These are phyloP conservation scores for Kodamaea sp. DNA, from an alignment of 1,139 yeast species.

Conservation along the genomic window DNA sequence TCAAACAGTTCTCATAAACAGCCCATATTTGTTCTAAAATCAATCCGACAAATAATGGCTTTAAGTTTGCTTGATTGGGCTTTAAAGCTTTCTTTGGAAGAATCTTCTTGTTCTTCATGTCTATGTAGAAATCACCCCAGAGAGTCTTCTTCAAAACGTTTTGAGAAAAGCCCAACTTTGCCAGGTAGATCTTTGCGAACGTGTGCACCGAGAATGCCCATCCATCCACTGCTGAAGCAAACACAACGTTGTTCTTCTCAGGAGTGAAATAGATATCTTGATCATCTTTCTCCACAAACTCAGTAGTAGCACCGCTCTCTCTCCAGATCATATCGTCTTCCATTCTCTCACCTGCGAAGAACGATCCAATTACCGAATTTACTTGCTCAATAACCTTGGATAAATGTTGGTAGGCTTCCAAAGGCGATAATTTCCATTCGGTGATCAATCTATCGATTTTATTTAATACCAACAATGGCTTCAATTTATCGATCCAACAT, in stretches of 20 bases:
- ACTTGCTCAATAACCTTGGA: slow-evolving; percentile 84
- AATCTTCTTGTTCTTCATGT: slow-evolving; percentile 85
- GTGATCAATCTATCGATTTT: slow-evolving; percentile 85
- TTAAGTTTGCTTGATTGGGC: slow-evolving; percentile 50
- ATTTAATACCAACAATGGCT: slow-evolving; percentile 87
- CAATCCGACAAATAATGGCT: slow-evolving; percentile 85
- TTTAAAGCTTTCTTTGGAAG: slow-evolving; percentile 56
- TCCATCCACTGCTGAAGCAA: slow-evolving; percentile 94
- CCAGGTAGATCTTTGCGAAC: slow-evolving; percentile 83
- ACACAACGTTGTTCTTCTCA: slow-evolving; percentile 84
- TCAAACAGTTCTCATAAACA: slow-evolving; percentile 69
- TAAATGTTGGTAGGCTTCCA: slow-evolving; percentile 83
- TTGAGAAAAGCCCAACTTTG: slow-evolving; percentile 82
- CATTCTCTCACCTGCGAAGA: slow-evolving; percentile 92
- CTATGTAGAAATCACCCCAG: slow-evolving; percentile 94
- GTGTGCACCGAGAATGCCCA: slow-evolving; percentile 96
- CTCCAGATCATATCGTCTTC: slow-evolving; percentile 85
- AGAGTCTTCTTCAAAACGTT: slow-evolving; percentile 79
- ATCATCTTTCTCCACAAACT: slow-evolving; percentile 76
- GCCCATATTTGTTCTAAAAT: slow-evolving; percentile 93
- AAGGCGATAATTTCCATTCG: slow-evolving; percentile 79
- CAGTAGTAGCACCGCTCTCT: slow-evolving; percentile 58
- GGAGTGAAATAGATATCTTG: slow-evolving; percentile 88
- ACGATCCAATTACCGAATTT: slow-evolving; percentile 91
- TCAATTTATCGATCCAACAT: slow-evolving; percentile 91